Conservation (phyloP, 352 stramenopile species). For the Thraustochytrium striatum region DNA sequence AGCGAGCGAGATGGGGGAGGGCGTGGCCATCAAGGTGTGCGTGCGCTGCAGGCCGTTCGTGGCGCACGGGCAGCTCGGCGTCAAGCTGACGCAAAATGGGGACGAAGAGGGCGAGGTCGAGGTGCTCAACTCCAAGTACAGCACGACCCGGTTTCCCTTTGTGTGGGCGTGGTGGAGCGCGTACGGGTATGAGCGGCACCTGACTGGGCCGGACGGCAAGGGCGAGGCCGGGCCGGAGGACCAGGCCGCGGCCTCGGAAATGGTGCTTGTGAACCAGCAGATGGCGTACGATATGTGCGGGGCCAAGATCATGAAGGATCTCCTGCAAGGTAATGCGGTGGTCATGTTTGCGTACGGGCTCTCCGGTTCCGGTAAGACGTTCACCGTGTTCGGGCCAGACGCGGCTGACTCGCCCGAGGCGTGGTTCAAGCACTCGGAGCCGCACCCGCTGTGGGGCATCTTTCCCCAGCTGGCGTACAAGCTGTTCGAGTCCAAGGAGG, state of each 20-base stretch:
- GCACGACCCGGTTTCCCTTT: slow-evolving; percentile 83
- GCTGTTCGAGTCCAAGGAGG: slow-evolving; percentile 85
- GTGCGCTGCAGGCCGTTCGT: slow-evolving; percentile 72
- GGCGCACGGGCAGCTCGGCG: slow-evolving; percentile 64
- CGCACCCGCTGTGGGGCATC: slow-evolving; percentile 80
- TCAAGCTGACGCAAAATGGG: slow-evolving; percentile 78
- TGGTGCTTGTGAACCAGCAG: slow-evolving; percentile 81
- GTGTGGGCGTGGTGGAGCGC: slow-evolving; percentile 88
- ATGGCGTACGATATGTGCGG: slow-evolving; percentile 79
- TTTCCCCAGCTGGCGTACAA: slow-evolving; percentile 85
- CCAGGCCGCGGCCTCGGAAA: slow-evolving; percentile 59
- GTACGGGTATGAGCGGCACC: slow-evolving; percentile 81
- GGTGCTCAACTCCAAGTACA: slow-evolving; percentile 81
- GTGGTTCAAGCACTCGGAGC: slow-evolving; percentile 85
- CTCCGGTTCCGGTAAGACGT: slow-evolving; percentile 84
- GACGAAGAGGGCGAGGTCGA: slow-evolving; percentile 87
- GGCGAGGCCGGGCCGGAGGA: not conserved
- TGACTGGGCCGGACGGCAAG: slow-evolving; percentile 52
- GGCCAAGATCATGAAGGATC: slow-evolving; percentile 82
- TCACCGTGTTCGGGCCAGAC: slow-evolving; percentile 86
- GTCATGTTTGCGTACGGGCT: slow-evolving; percentile 88
- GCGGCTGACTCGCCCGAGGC: slow-evolving; percentile 83
- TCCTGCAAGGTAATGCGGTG: slow-evolving; percentile 81
- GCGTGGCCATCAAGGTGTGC: slow-evolving; percentile 81
- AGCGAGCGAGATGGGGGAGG: slow-evolving; percentile 60